A percentile compares a stretch with the other conserved stretches of the same genome.
phyloP scores from a whole-genome alignment of 2,329 filamentous ascomycete species.

The Sporothrix mexicana region DNA sequence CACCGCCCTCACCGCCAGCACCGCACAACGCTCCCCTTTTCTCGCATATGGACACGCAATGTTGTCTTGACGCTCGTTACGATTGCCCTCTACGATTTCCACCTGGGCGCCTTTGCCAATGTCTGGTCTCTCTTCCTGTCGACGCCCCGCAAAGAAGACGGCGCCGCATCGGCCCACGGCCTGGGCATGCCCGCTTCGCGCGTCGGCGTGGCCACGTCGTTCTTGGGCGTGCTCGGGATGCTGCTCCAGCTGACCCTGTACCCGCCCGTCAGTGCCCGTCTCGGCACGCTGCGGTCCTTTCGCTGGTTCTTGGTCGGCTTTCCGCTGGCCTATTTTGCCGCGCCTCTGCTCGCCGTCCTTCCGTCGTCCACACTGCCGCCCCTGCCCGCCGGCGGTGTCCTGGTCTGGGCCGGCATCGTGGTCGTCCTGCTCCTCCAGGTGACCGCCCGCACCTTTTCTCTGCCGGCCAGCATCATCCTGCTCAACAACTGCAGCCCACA shows the following conservation, averaged over 20 bases:
- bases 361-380: conserved; percentile 52
- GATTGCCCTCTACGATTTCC: conserved; percentile 73
- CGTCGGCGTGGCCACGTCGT: conserved; percentile 71
- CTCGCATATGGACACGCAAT: conserved; percentile 55
- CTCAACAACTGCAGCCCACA: conserved; percentile 66
- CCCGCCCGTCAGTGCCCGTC: conserved; percentile 65
- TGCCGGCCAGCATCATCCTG: conserved; percentile 62
- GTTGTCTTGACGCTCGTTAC: conserved; percentile 62
- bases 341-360: conserved; percentile 69
- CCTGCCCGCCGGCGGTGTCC: conserved; percentile 51
- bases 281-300: conserved; percentile 72
- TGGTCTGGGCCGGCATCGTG: conserved; percentile 67
- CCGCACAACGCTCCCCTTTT: conserved; percentile 44
- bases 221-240: conserved; percentile 72
- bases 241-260: conserved; percentile 72
- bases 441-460: conserved; percentile 71
- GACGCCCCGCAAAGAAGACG: conserved; percentile 58
- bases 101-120: conserved; percentile 71
- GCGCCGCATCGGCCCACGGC: conserved; percentile 59
- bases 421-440: conserved; percentile 63
- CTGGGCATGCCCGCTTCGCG: conserved; percentile 69
- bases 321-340: conserved; percentile 69
- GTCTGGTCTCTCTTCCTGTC: conserved; percentile 74
- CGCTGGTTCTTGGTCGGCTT: conserved; percentile 69
- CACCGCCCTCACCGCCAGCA: not conserved